These are phyloP conservation scores for Sistotremastrum niveocremeum DNA, from an alignment of 768 basidiomycete genomes.

Conservation along the genomic window DNA sequence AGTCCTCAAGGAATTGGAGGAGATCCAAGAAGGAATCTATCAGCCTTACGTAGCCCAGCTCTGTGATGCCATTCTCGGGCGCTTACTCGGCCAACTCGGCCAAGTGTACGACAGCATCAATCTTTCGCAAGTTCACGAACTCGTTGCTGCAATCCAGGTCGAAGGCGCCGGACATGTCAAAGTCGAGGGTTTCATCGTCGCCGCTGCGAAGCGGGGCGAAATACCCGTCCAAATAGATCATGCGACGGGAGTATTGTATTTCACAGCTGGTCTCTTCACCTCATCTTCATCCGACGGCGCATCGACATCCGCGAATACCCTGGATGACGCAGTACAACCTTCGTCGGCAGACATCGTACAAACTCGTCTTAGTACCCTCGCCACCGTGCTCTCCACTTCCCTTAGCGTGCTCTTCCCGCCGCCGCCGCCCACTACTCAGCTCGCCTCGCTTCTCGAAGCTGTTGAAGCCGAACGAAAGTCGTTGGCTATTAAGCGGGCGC, in stretches of 20 bases:
- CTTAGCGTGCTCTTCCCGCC: conserved; percentile 40
- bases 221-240: conserved; percentile 83
- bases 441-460: conserved; percentile 40
- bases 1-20: conserved; percentile 47
- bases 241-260: conserved; percentile 69
- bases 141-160: conserved; percentile 61
- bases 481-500: conserved; percentile 59
- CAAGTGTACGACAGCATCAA: conserved; percentile 86
- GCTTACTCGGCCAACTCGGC: conserved; percentile 79
- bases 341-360: conserved; percentile 59
- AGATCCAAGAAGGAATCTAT: conserved; percentile 43
- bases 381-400: conserved; percentile 56
- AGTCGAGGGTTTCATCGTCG: conserved; percentile 87
- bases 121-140: conserved; percentile 59
- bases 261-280: conserved; percentile 61
- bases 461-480: conserved; percentile 66
- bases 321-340: conserved; percentile 45
- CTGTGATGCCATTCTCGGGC: conserved; percentile 81
- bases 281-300: conserved; percentile 23
- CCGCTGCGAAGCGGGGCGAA: conserved; percentile 78
- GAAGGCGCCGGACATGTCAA: conserved; percentile 31
- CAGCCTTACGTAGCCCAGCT: conserved; percentile 80
- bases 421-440: conserved; percentile 22
- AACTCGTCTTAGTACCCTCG: conserved; percentile 67
- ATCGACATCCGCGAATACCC: conserved; percentile 18